Conservation (phyloP, 1,284 basidiomycete genomes). For the Cutaneotrichosporon sp. region DNA sequence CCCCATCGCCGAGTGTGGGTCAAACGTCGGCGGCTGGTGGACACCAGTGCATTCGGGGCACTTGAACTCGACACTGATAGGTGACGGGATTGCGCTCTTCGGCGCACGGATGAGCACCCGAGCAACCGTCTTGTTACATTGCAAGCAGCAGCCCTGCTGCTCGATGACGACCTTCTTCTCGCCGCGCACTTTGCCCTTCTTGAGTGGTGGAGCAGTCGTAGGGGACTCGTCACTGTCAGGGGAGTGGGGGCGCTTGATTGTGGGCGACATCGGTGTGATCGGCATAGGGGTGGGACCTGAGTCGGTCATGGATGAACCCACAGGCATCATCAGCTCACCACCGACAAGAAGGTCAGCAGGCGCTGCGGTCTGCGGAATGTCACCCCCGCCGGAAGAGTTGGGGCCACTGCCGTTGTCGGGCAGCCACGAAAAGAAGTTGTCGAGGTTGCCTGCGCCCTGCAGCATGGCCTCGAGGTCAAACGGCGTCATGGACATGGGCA, state of each 20-base stretch:
- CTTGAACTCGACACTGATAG: slow-evolving; percentile 25
- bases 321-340: slow-evolving; percentile 10
- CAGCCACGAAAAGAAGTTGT: slow-evolving; percentile 40
- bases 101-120: slow-evolving; percentile 41
- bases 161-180: slow-evolving; percentile 44
- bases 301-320: background rate
- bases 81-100: slow-evolving; percentile 33
- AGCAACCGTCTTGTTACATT: slow-evolving; percentile 28
- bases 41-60: slow-evolving; percentile 33
- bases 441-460: slow-evolving; percentile 21
- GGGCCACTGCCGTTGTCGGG: slow-evolving; percentile 24
- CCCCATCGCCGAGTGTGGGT: slow-evolving; percentile 15
- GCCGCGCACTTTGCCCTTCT: slow-evolving; percentile 28
- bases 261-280: slow-evolving; percentile 9
- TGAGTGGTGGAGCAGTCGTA: slow-evolving; percentile 16
- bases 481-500: slow-evolving; percentile 24
- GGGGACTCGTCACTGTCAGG: slow-evolving; percentile 20
- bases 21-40: slow-evolving; percentile 22
- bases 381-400: background rate
- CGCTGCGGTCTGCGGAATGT: slow-evolving; percentile 6
- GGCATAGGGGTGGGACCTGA: slow-evolving; percentile 4
- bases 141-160: slow-evolving; percentile 23
- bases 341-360: slow-evolving; percentile 12
- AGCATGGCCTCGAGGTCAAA: slow-evolving; percentile 45
- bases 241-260: slow-evolving; percentile 21